phyloP scores from a whole-genome alignment of 495 filamentous ascomycete genomes.

The Chlorociboria aeruginascens region DNA sequence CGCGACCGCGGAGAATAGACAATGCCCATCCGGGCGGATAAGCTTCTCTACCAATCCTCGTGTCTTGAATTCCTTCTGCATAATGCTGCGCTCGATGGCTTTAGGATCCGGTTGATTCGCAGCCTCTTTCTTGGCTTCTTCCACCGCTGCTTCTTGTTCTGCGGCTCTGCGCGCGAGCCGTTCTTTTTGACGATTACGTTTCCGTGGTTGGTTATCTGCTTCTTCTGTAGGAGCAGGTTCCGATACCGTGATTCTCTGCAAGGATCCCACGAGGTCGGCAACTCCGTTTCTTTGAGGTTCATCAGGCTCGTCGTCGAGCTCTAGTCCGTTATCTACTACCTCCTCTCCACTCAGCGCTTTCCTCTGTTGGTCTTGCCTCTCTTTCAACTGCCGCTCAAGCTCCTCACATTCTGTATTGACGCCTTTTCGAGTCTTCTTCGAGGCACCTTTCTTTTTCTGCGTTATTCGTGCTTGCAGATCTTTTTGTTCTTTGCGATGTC shows the following conservation, averaged over 20 bases:
- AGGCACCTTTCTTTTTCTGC: conserved; percentile 90
- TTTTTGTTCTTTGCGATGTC: conserved; percentile 78
- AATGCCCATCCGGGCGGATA: conserved; percentile 86
- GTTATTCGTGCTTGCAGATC: conserved; percentile 77
- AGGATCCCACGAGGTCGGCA: conserved; percentile 4
- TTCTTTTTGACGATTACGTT: conserved; percentile 84
- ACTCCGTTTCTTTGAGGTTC: neutral
- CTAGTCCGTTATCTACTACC: conserved; percentile 10
- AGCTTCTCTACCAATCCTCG: conserved; percentile 59
- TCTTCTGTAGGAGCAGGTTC: conserved; percentile 18
- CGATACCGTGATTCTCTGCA: conserved; percentile 8
- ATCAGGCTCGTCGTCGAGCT: conserved; percentile 11
- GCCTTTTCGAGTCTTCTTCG: conserved; percentile 88
- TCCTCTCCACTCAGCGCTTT: conserved; percentile 37
- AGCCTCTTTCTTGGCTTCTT: conserved; percentile 62
- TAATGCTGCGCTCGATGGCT: conserved; percentile 53
- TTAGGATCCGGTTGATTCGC: conserved; percentile 61
- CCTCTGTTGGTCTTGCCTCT: conserved; percentile 55
- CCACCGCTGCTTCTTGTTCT: conserved; percentile 57
- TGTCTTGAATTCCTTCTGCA: conserved; percentile 51
- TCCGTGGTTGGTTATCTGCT: conserved; percentile 34
- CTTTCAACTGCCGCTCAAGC: conserved; percentile 56
- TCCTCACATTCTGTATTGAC: conserved; percentile 74
- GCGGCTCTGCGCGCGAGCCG: conserved; percentile 80
- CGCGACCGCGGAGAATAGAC: conserved; percentile 86